Evolutionary conservation across 192 early-diverging fungal species (phyloP).

Genomic region (Coemansia sp.): DNA sequence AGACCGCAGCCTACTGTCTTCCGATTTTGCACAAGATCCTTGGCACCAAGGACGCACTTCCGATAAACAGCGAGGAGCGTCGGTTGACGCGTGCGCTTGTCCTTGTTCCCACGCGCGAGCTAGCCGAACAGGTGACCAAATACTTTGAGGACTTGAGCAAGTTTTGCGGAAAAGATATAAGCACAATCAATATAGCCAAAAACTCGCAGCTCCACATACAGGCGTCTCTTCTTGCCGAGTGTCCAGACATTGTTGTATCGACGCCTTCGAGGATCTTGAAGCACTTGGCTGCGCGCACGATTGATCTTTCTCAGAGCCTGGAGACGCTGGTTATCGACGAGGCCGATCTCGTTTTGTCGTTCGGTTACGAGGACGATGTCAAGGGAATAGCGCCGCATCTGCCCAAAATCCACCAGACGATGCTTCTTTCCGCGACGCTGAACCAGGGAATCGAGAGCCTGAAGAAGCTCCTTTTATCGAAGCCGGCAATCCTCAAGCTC

Average conservation of each 20-base stretch:
- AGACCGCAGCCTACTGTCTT: conserved; percentile 92
- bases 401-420: conserved; percentile 88
- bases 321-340: conserved; percentile 94
- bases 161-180: conserved; percentile 62
- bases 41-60: conserved; percentile 60
- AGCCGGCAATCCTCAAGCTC: conserved; percentile 83
- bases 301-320: conserved; percentile 59
- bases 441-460: conserved; percentile 84
- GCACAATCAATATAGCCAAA: conserved; percentile 34
- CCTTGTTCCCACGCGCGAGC: conserved; percentile 92
- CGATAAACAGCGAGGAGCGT: conserved; percentile 22
- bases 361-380: conserved; percentile 91
- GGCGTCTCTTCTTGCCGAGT: conserved; percentile 75
- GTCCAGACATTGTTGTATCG: conserved; percentile 83
- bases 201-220: conserved; percentile 37
- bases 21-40: conserved; percentile 93
- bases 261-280: conserved; percentile 82
- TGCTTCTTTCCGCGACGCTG: conserved; percentile 93
- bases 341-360: conserved; percentile 91
- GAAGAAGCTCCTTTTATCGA: conserved; percentile 80
- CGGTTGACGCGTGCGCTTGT: conserved; percentile 63
- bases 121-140: conserved; percentile 88
- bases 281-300: conserved; percentile 64
- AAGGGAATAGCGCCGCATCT: conserved; percentile 68
- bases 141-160: conserved; percentile 70